Percentiles rank a stretch among this genome's conserved stretches.
Conservation (phyloP, 345 rosid species). For the Gossypioides kirkii region DNA sequence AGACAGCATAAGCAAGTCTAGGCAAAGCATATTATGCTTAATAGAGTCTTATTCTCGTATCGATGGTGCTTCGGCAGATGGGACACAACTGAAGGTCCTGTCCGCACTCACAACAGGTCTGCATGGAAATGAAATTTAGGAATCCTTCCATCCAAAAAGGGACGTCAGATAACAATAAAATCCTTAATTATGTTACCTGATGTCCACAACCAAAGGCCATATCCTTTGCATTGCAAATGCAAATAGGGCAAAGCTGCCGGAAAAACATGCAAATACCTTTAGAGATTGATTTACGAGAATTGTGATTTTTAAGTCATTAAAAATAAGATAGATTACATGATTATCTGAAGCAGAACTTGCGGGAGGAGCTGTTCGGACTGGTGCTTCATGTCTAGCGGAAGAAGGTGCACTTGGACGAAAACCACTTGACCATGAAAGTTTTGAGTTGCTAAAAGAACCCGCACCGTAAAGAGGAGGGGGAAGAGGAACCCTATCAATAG, state of each 20-base stretch:
- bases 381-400: constrained; percentile 16
- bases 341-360: constrained; percentile 41
- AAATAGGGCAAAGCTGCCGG: constrained; percentile 57
- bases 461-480: constrained; percentile 59
- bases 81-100: constrained; percentile 73
- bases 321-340: constrained; percentile 25
- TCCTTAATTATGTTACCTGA: constrained; percentile 41
- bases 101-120: constrained; percentile 91
- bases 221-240: constrained; percentile 51
- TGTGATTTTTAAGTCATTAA: neutral
- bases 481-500: constrained; percentile 52
- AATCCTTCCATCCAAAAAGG: neutral
- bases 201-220: constrained; percentile 85
- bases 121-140: constrained; percentile 18
- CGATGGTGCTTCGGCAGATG: constrained; percentile 64
- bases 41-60: constrained; percentile 83
- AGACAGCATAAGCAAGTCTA: neutral
- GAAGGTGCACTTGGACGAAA: constrained; percentile 48
- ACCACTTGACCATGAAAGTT: constrained; percentile 32
- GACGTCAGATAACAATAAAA: neutral
- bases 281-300: neutral
- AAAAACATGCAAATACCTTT: constrained; percentile 2
- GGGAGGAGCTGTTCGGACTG: constrained; percentile 27
- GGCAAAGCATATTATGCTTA: constrained; percentile 18
- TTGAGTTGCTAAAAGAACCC: constrained; percentile 26